Evolutionary conservation across 352 stramenopile genomes (phyloP), one percentile per base, ranked within the genome.

Genomic region (Phytophthora fragariaefolia): DNA sequence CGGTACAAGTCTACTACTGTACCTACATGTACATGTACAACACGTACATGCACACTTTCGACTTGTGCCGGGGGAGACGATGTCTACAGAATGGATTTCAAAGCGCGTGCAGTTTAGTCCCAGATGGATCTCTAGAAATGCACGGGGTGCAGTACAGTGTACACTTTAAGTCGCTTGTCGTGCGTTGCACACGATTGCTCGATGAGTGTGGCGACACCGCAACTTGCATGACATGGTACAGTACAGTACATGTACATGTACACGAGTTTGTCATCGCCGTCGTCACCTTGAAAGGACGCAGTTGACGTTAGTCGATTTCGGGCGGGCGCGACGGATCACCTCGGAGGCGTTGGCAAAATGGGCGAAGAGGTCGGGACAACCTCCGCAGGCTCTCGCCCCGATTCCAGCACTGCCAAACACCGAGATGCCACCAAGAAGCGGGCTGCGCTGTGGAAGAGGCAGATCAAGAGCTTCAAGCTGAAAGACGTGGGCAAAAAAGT

Each of bases 401-500:
- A 36, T 8, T 74, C 69, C 32, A 74, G 69, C 43, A 32, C 63
- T 13, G 57, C 27, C 6, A 71, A 65, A 52, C 72, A 32, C 26
- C 47, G 50, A 57, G 64, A 77, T 24, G 56, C 53, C 9, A 50
- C 34, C 49, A 85, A 83, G 52, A 83, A 87, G 55, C 57, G 63
- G 26, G 48, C 59, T 15, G 63, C 67, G 54, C 50, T 77, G 22
- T 78, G 71, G 67, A 93, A 89, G 34, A 89, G 82, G 54, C 79
- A 86, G 38, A 38, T 66, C 56, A 90, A 89, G 59, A 75, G 77
- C 28, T 67, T 93, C 17, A 91, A 90, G 51, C 58, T 75, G n/a
- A 93, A 90, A 74, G 82, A 93, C 56, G 34, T 66, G 0, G 71
- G 36, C 47, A 93, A 89, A 65, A 93, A 90, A 30, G 70, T 78